Evolutionary conservation across 176 grass and related monocot species (phyloP), one percentile per base, ranked within the genome.

Genomic region (Metroxylon sagu): DNA sequence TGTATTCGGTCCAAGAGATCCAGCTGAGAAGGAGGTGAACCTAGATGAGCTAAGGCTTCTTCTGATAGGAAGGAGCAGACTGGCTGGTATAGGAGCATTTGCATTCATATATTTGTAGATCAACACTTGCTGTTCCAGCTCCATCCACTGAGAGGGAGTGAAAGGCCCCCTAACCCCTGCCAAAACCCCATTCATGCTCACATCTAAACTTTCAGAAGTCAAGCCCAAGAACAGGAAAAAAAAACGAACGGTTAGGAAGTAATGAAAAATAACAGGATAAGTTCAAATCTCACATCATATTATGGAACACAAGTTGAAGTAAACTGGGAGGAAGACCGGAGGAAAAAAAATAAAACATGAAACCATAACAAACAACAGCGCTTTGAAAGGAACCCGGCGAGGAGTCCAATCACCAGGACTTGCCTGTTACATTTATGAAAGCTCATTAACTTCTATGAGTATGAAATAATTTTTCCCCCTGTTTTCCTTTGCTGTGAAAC

Each of bases 81-180:
- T 85, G 26, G 84, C 72, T 69, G 94, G 94, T 56, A 98, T 82
- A 2, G 94, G 81, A 0, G 73, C 79, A 66, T 88, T 92, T 14
- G 87, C 94, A 59, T 77, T 80, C 29, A 98, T 75, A 56, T 92
- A 83, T 72, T 93, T 98, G 84, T 92, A 98, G 29, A 93, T 93
- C 67, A 98, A 83, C 5, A 84, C 88, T 64, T 98, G 94, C 50
- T 88, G 88, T 56, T 98, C 94, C 50, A 98, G 74, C 66, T 98
- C 88, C 84, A 98, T 85, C 94, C 94, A 93, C 77, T 98, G 94
- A 4, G 89, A 80, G 14, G 84, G 94, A 6, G 94, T 98, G 77
- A 98, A 98, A n/a, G 85, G 84, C 56, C 82, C 79, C 73, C 84
- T 98, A 26, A 69, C 81, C 74, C 88, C 89, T 14, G 79, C 80